phyloP scores from a whole-genome alignment of 169 alveolate genomes.

The Cystoisospora suis region DNA sequence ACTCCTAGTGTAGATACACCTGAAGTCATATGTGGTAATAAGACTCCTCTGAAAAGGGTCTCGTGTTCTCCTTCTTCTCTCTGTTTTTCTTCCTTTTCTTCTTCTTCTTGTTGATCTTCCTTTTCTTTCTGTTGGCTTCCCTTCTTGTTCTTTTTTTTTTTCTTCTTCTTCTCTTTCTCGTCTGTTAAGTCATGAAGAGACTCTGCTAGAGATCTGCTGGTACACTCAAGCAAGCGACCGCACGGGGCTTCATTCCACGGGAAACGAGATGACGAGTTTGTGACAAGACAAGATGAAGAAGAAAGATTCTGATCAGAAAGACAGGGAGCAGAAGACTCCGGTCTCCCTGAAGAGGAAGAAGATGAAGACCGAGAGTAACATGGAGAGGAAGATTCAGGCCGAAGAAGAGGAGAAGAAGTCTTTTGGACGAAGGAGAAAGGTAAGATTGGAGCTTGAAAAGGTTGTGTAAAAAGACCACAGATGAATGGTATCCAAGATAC shows the following conservation, averaged over 20 bases:
- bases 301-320: background rate
- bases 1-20: slow-evolving; percentile 30
- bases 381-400: too few relatives aligned
- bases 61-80: background rate
- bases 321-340: too few relatives aligned
- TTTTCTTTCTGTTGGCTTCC: background rate
- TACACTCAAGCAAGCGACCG: background rate
- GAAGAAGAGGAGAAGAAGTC: too few relatives aligned
- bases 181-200: background rate
- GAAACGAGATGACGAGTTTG: background rate
- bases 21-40: background rate
- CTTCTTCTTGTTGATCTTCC: background rate
- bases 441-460: background rate
- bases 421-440: background rate
- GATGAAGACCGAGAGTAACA: background rate
- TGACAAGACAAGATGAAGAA: background rate
- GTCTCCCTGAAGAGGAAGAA: background rate
- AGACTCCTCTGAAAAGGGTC: background rate
- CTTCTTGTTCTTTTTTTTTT: background rate
- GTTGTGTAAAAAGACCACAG: background rate
- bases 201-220: background rate
- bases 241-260: background rate
- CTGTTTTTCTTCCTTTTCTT: background rate
- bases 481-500: slow-evolving; percentile 18
- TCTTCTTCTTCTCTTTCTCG: background rate